Evolutionary conservation across 345 rosid species (phyloP).

Genomic region (Trapa bicornis): DNA sequence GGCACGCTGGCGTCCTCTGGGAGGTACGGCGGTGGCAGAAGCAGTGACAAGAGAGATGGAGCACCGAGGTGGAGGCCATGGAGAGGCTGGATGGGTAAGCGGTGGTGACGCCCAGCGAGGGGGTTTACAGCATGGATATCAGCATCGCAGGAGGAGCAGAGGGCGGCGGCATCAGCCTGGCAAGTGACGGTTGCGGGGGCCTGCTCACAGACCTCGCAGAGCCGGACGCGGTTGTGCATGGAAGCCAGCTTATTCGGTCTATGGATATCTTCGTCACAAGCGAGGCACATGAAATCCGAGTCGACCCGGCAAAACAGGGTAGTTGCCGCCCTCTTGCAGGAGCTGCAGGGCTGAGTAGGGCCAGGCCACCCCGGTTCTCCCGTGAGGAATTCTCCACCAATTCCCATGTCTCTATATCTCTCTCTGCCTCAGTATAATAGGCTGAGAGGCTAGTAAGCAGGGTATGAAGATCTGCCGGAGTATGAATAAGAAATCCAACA

Average conservation of each 20-base stretch:
- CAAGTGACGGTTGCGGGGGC: slow-evolving; percentile 34
- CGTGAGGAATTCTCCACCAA: neutral
- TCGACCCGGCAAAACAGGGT: slow-evolving; percentile 25
- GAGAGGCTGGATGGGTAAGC: slow-evolving; percentile 28
- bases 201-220: slow-evolving; percentile 36
- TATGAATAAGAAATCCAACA: too few relatives aligned
- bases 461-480: too few relatives aligned
- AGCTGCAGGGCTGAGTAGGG: slow-evolving; percentile 21
- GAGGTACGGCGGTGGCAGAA: slow-evolving; percentile 6
- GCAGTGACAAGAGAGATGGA: slow-evolving; percentile 12
- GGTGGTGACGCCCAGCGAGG: slow-evolving; percentile 30
- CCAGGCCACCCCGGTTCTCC: slow-evolving; percentile 9
- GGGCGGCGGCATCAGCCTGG: slow-evolving; percentile 34
- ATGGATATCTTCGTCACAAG: slow-evolving; percentile 22
- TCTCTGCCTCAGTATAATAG: neutral
- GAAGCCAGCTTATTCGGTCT: slow-evolving; percentile 14
- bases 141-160: slow-evolving; percentile 27
- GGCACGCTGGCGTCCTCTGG: neutral
- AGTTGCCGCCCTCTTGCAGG: slow-evolving; percentile 21
- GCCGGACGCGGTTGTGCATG: slow-evolving; percentile 23
- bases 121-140: slow-evolving; percentile 39
- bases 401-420: neutral
- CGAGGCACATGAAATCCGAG: slow-evolving; percentile 25
- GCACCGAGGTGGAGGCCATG: slow-evolving; percentile 9
- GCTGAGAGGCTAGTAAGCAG: too few relatives aligned